phyloP scores from a whole-genome alignment of 228 moss, liverwort and hornwort genomes.

The Sphagnum fallax region DNA sequence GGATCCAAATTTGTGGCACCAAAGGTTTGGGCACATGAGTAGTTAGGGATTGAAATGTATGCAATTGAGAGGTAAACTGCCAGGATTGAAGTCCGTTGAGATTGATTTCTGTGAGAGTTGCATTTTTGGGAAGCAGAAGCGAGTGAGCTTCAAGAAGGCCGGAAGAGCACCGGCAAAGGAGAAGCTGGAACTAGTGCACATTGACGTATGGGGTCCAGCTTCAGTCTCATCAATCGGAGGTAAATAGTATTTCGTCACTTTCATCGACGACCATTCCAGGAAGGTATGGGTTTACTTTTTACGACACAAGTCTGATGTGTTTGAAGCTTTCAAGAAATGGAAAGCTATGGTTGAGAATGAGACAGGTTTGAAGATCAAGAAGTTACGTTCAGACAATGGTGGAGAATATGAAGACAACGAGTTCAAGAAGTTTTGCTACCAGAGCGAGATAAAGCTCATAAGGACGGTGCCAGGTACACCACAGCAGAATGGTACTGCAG shows the following conservation, averaged over 20 bases:
- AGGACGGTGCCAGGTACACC: neutral
- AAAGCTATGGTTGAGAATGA: neutral
- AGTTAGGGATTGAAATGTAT: neutral
- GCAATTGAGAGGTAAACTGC: neutral
- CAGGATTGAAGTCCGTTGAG: neutral
- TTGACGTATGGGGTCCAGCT: neutral
- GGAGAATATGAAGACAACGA: neutral
- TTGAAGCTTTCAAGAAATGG: too few relatives aligned
- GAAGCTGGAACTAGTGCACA: neutral
- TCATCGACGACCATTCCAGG: neutral
- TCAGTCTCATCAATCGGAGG: neutral
- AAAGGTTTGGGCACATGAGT: neutral
- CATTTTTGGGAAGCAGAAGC: neutral
- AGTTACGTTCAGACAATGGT: neutral
- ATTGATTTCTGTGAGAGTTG: neutral
- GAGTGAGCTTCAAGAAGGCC: neutral
- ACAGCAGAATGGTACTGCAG: constrained; percentile 2
- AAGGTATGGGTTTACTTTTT: too few relatives aligned
- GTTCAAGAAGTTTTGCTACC: neutral
- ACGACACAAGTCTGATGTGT: too few relatives aligned
- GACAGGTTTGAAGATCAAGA: constrained; percentile 1
- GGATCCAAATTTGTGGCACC: neutral
- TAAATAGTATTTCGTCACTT: neutral
- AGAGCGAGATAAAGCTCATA: neutral
- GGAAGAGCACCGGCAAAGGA: neutral